Evolutionary conservation across 371 early-diverging fungal genomes (phyloP), one percentile per base, ranked within the genome.

Genomic region (Modicella reniformis): DNA sequence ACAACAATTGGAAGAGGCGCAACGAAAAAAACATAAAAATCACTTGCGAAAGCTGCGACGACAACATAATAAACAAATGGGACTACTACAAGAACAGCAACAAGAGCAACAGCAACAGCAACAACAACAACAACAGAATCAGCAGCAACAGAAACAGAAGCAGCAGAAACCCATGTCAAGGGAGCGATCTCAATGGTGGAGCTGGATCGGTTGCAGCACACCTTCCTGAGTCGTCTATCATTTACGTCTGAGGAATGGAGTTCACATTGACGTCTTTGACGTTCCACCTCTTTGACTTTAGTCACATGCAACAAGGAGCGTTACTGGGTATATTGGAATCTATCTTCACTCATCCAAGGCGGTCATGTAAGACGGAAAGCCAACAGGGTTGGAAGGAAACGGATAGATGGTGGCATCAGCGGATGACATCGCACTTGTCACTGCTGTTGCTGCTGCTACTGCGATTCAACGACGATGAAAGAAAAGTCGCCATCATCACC

Each of bases 241-340:
- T 65, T 81, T 41, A 81, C 94, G 41, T 97, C 80, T 93, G 95
- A 4, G 99, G 98, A 8, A 95, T 98, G 95, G 98, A 98, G 82
- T 98, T 96, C 83, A 98, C 98, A 0, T 84, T 98, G 58, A 95
- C 98, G 0, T 98, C 98, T 77, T 84, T 97, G 79, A 96, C 97
- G 0, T 93, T 92, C 83, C 96, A 97, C 81, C 86, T 93, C 23
- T 92, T 96, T 64, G 83, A 87, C 50, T 98, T 94, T 65, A 86
- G 88, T 17, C 91, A 95, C 80, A 89, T 89, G 82, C 92, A 94
- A 67, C 98, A 98, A 81, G 99, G 99, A 3, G 86, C 85, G 63
- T 81, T 97, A 3, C 85, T 98, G 13, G 96, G 2, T 90, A 85
- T 67, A 92, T 98, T 56, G 99, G 98, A 26, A 87, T 97, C n/a